Conservation (phyloP, 1,139 yeast genomes). For the Chernovozyma aurita region DNA sequence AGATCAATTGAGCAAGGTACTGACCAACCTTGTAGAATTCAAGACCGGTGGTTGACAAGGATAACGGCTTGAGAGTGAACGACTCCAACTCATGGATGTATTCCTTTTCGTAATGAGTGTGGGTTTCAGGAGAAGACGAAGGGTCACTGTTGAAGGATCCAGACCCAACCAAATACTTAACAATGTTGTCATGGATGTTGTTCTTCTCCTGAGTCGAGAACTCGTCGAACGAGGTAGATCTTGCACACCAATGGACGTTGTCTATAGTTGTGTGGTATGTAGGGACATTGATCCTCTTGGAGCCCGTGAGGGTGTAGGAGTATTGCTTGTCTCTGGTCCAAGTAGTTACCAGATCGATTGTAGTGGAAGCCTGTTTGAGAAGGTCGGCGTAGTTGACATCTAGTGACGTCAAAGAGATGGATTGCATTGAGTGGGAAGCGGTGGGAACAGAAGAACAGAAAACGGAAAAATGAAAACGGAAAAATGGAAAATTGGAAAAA, state of each 20-base stretch:
- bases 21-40: constrained; percentile 1
- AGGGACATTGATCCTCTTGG: constrained; percentile 1
- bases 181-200: neutral
- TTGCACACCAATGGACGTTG: constrained; percentile 5
- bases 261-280: constrained; percentile 1
- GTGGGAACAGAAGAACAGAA: neutral
- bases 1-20: constrained; percentile 32
- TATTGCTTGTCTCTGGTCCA: constrained; percentile 2
- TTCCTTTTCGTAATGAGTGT: constrained; percentile 20
- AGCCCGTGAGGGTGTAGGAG: constrained; percentile 1
- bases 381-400: neutral
- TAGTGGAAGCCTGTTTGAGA: constrained; percentile 1
- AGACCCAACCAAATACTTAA: neutral
- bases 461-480: neutral
- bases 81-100: constrained; percentile 29
- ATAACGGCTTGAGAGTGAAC: constrained; percentile 17
- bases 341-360: constrained; percentile 1
- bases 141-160: neutral
- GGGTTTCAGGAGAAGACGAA: neutral
- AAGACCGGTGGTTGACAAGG: constrained; percentile 7
- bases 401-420: neutral
- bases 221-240: constrained; percentile 1
- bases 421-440: no score
- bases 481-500: no score
- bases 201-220: neutral